Evolutionary conservation across 2,329 filamentous ascomycete genomes (phyloP).

Genomic region (Alternaria brassicicola): DNA sequence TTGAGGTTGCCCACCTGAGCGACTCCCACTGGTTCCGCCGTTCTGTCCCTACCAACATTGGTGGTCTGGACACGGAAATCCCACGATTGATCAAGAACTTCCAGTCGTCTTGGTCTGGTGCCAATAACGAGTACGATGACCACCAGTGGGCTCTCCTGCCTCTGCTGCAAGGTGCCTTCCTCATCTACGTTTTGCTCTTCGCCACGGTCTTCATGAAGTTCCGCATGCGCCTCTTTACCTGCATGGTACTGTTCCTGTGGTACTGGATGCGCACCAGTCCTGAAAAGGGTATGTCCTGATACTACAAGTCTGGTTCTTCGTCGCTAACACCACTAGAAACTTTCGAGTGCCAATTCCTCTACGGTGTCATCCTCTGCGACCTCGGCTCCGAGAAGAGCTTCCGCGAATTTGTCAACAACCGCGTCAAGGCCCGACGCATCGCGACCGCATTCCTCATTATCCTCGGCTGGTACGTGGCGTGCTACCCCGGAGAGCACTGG

Average conservation of each 20-base stretch:
- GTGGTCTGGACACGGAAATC: constrained; percentile 55
- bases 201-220: constrained; percentile 58
- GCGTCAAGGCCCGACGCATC: constrained; percentile 48
- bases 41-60: constrained; percentile 54
- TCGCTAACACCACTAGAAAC: constrained; percentile 52
- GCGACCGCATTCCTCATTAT: constrained; percentile 50
- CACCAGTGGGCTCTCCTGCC: constrained; percentile 63
- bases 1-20: constrained; percentile 54
- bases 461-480: constrained; percentile 56
- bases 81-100: constrained; percentile 54
- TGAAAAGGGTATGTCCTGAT: constrained; percentile 52
- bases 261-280: constrained; percentile 56
- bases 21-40: constrained; percentile 60
- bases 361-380: constrained; percentile 60
- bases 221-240: constrained; percentile 55
- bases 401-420: constrained; percentile 52
- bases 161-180: constrained; percentile 57
- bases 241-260: constrained; percentile 55
- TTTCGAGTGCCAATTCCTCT: constrained; percentile 60
- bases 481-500: constrained; percentile 58
- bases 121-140: constrained; percentile 59
- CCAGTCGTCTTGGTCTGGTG: constrained; percentile 58
- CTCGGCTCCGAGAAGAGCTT: constrained; percentile 55
- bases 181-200: constrained; percentile 57
- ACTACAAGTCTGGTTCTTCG: background rate